Conservation (phyloP, 192 early-diverging fungal species). For the Entophlyctis luteolus region DNA sequence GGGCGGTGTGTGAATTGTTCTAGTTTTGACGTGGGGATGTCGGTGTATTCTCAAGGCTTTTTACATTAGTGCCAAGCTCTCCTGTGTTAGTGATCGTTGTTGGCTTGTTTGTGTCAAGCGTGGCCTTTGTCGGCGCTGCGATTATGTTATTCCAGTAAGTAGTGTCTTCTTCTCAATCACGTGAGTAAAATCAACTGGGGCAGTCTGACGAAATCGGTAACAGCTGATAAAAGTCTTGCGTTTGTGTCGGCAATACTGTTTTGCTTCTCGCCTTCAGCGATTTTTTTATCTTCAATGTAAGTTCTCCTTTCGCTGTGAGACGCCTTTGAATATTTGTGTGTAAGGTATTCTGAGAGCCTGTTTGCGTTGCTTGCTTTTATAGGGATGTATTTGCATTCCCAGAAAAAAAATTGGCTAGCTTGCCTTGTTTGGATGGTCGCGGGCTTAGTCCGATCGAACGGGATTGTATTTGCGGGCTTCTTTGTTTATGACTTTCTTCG, state of each 20-base stretch:
- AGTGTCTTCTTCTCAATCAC: neutral
- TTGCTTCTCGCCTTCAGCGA: slow-evolving; percentile 68
- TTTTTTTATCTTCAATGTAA: slow-evolving; percentile 62
- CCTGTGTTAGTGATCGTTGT: neutral
- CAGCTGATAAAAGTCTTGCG: slow-evolving; percentile 54
- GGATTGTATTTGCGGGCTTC: slow-evolving; percentile 75
- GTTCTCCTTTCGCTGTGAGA: neutral
- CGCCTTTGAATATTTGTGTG: neutral
- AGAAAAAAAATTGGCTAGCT: slow-evolving; percentile 50
- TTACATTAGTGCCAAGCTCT: neutral
- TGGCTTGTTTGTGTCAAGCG: slow-evolving; percentile 73
- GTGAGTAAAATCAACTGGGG: slow-evolving; percentile 14
- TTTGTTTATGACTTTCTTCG: slow-evolving; percentile 68
- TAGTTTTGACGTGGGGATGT: neutral
- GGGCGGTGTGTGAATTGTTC: neutral
- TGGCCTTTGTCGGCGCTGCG: slow-evolving; percentile 69
- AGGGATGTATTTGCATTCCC: slow-evolving; percentile 61
- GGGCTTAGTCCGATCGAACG: slow-evolving; percentile 72
- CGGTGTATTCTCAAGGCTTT: neutral
- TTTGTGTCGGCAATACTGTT: slow-evolving; percentile 67
- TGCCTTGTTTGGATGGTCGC: slow-evolving; percentile 63
- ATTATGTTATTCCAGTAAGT: slow-evolving; percentile 64
- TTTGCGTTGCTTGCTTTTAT: slow-evolving; percentile 77
- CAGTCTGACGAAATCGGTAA: slow-evolving; percentile 39
- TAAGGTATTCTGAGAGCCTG: slow-evolving; percentile 73